Base-by-base conservation (phyloP, 768 basidiomycete genomes). In the Suillus decipiens region DNA sequence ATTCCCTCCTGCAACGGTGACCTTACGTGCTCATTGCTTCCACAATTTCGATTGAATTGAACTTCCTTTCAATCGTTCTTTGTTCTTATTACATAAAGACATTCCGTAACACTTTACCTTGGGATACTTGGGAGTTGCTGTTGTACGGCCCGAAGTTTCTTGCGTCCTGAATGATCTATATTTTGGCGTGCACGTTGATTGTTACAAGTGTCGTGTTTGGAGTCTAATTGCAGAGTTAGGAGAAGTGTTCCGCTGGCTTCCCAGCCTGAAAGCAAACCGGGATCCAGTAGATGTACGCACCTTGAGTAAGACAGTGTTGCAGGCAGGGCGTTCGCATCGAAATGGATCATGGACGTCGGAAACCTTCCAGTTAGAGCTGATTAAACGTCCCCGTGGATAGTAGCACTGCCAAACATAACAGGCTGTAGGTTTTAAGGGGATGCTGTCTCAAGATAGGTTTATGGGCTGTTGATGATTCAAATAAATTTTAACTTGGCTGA, bases 121-220 rank as follows among this genome's bases (percentile, higher is more conserved):
- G 58, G 67, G 68, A 67, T 74, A 56, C 42, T 33, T 43, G 57
- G 47, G 64, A 59, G 37, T 70, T 65, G 53, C 66, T 41, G 60
- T 63, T 64, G 59, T 72, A 64, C 64, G 51, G 60, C 51, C 39
- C 64, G 59, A 56, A 45, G 60, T 59, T 62, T 59, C 65, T 64
- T 64, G 65, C n/a, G 67, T 66, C 66, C 60, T 50, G 65, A 68
- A 66, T 59, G 54, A n/a, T 64, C 19, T 58, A 60, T 33, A 14
- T 58, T 17, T 17, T 56, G 17, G 15, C 14, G 34, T 24, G 54
- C 34, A 36, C 15, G 2, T 6, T 8, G 12, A 37, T 11, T 7
- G 24, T 33, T 51, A 11, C 28, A 51, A 19, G 31, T 33, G 50
- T 31, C 17, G 5, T 51, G 19, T 51, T 2, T 22, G 43, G 24